Conservation (phyloP, 495 filamentous ascomycete genomes). For the Elaphomyces granulatus region DNA sequence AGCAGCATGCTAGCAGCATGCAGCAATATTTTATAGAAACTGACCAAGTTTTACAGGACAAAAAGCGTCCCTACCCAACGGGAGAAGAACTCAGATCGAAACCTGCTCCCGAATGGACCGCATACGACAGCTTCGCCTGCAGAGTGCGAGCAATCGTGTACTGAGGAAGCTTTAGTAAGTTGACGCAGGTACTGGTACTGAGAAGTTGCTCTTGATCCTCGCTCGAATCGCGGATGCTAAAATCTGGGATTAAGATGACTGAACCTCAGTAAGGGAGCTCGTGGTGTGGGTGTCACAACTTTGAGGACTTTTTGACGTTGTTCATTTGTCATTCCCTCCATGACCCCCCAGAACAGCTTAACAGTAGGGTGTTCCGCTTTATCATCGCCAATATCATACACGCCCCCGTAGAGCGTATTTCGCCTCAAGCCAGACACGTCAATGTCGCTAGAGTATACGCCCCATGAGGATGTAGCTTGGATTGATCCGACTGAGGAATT, state of each 20-base stretch:
- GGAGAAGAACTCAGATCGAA: conserved; percentile 96
- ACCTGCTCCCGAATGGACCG: conserved; percentile 79
- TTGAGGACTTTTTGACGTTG: conserved; percentile 79
- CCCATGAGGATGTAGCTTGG: conserved; percentile 86
- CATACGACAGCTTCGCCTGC: conserved; percentile 73
- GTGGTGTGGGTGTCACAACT: conserved; percentile 86
- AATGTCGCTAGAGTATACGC: conserved; percentile 71
- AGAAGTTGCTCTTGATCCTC: too few relatives aligned
- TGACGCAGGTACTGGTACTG: conserved; percentile 96
- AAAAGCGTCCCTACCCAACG: too few relatives aligned
- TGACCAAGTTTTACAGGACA: too few relatives aligned
- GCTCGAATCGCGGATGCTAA: conserved; percentile 82
- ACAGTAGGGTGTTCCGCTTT: conserved; percentile 71
- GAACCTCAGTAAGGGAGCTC: conserved; percentile 88
- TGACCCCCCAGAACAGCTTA: conserved; percentile 80
- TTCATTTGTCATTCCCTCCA: conserved; percentile 59
- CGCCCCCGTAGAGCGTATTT: conserved; percentile 76
- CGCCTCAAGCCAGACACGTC: conserved; percentile 71
- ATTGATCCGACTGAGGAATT: too few relatives aligned
- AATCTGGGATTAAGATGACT: conserved; percentile 72
- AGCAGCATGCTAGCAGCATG: too few relatives aligned
- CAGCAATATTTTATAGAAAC: too few relatives aligned
- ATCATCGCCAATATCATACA: conserved; percentile 80
- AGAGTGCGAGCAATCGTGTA: conserved; percentile 50
- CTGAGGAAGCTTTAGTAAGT: conserved; percentile 81